Conservation (phyloP, 805 yeast species). For the Kluyveromyces aestuarii region DNA sequence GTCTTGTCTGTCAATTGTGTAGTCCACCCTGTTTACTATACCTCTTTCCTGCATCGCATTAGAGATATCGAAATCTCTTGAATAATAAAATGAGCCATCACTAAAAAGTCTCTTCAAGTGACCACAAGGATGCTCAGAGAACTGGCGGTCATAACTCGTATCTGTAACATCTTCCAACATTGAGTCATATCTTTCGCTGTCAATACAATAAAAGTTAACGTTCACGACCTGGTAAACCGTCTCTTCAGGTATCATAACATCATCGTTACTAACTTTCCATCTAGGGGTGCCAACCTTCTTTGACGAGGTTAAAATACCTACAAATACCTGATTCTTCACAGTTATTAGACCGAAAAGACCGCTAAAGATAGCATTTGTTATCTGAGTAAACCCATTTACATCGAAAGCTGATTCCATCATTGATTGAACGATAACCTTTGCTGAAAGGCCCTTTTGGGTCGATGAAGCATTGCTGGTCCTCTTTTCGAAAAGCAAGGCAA, state of each 20-base stretch:
- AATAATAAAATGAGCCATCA: conserved; percentile 83
- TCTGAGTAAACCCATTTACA: conserved; percentile 33
- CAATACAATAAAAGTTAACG: conserved; percentile 58
- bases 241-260: conserved; percentile 33
- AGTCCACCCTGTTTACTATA: conserved; percentile 30
- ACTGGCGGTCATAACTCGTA: conserved; percentile 23
- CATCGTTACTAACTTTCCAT: conserved; percentile 16
- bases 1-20: conserved; percentile 45
- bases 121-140: conserved; percentile 68
- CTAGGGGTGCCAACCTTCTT: conserved; percentile 52
- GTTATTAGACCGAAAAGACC: conserved; percentile 58
- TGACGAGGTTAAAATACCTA: conserved; percentile 48
- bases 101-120: conserved; percentile 62
- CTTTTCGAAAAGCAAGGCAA: conserved; percentile 49
- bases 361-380: conserved; percentile 27
- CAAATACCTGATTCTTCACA: conserved; percentile 43
- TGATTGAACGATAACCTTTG: conserved; percentile 44
- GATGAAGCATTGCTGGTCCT: conserved; percentile 11
- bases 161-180: conserved; percentile 19
- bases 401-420: conserved; percentile 35
- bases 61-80: conserved; percentile 85
- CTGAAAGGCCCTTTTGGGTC: conserved; percentile 24
- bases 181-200: conserved; percentile 44
- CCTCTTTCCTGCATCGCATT: conserved; percentile 69
- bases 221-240: conserved; percentile 44